Percentiles rank a stretch among this genome's conserved stretches.
Conservation (phyloP, 495 filamentous ascomycete genomes). For the Melanomma pulvis-pyrius region DNA sequence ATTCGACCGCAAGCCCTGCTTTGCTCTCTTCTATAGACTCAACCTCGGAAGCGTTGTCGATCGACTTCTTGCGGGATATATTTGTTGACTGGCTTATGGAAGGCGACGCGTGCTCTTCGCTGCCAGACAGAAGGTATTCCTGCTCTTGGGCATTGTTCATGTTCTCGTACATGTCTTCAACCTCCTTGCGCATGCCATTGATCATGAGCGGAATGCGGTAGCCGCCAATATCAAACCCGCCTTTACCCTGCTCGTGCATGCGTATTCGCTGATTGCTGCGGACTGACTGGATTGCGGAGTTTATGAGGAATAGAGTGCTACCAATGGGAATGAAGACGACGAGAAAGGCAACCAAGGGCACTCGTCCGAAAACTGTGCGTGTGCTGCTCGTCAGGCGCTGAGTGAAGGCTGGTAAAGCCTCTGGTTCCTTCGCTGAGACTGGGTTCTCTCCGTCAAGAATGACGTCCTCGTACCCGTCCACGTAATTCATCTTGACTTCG, state of each 20-base stretch:
- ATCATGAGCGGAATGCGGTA: slow-evolving; percentile 80
- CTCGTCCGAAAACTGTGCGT: slow-evolving; percentile 42
- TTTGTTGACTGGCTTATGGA: not conserved
- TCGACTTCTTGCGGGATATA: not conserved
- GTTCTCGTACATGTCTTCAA: slow-evolving; percentile 75
- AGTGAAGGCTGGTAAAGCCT: slow-evolving; percentile 45
- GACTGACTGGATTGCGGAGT: slow-evolving; percentile 72
- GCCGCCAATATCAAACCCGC: slow-evolving; percentile 61
- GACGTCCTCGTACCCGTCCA: slow-evolving; percentile 71
- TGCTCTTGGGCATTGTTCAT: slow-evolving; percentile 64
- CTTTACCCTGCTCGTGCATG: slow-evolving; percentile 72
- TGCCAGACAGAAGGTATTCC: slow-evolving; percentile 60
- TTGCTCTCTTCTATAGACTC: slow-evolving; percentile 15
- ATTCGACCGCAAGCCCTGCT: slow-evolving; percentile 37
- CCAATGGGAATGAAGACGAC: slow-evolving; percentile 69
- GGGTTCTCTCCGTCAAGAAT: slow-evolving; percentile 73
- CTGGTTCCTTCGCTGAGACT: slow-evolving; percentile 51
- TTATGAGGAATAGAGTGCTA: slow-evolving; percentile 69
- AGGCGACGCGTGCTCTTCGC: slow-evolving; percentile 38
- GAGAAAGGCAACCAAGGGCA: slow-evolving; percentile 66
- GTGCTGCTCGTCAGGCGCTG: slow-evolving; percentile 41
- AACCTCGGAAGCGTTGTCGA: not conserved
- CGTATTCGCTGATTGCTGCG: slow-evolving; percentile 72
- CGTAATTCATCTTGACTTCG: slow-evolving; percentile 67
- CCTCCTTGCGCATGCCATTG: slow-evolving; percentile 67